Percentiles rank a stretch among this genome's conserved stretches.
Conservation (phyloP, 345 rosid species). For the Citrus medica region DNA sequence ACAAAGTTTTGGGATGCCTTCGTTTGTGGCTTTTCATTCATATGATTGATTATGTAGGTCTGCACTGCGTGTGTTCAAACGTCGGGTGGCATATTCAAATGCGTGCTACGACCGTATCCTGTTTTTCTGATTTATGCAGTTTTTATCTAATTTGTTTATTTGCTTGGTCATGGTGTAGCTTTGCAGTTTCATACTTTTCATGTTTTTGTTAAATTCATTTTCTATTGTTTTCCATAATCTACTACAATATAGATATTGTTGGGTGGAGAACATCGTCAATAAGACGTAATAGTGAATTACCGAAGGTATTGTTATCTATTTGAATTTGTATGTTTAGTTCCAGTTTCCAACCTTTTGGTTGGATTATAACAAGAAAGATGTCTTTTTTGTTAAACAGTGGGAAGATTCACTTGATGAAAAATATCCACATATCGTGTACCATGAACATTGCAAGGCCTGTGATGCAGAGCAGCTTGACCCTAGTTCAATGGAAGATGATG, state of each 20-base stretch:
- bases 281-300: slow-evolving; percentile 74
- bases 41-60: slow-evolving; percentile 56
- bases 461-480: slow-evolving; percentile 41
- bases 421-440: slow-evolving; percentile 86
- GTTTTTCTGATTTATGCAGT: slow-evolving; percentile 5
- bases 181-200: not conserved
- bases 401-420: slow-evolving; percentile 59
- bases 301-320: slow-evolving; percentile 48
- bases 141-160: slow-evolving; percentile 3
- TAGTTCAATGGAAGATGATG: slow-evolving; percentile 36
- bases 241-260: slow-evolving; percentile 60
- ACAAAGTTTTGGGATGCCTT: slow-evolving; percentile 4
- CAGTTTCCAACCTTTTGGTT: not conserved
- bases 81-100: slow-evolving; percentile 89
- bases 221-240: slow-evolving; percentile 38
- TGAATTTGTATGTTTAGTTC: slow-evolving; percentile 5
- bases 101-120: slow-evolving; percentile 91
- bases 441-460: slow-evolving; percentile 81
- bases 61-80: slow-evolving; percentile 71
- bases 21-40: not conserved
- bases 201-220: slow-evolving; percentile 10
- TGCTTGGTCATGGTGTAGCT: not conserved
- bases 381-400: slow-evolving; percentile 48
- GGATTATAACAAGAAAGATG: not conserved
- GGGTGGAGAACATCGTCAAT: slow-evolving; percentile 99